Conservation (phyloP, 106 monocot genomes). For the Hemerocallis citrina region DNA sequence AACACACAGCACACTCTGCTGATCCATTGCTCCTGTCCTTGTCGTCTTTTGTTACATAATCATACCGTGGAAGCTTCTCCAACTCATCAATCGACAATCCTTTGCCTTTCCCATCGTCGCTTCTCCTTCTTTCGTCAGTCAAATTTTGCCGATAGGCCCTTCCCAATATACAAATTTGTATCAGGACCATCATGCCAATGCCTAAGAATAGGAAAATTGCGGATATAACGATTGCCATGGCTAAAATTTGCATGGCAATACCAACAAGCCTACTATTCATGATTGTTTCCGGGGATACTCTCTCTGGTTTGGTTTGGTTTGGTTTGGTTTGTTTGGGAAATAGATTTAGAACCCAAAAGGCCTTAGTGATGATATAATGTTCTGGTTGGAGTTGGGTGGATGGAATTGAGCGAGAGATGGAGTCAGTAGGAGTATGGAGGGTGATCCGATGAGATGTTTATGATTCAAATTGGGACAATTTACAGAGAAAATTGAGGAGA, state of each 20-base stretch:
- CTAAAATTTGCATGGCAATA: slow-evolving; percentile 25
- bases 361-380: too few species aligned
- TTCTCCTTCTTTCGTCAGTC: neutral
- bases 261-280: slow-evolving; percentile 15
- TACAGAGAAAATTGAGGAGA: too few species aligned
- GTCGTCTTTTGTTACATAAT: too few species aligned
- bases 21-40: slow-evolving; percentile 2
- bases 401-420: too few species aligned
- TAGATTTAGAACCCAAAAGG: too few species aligned
- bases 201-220: slow-evolving; percentile 22
- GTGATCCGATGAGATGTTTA: too few species aligned
- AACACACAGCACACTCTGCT: slow-evolving; percentile 36
- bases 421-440: too few species aligned
- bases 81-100: slow-evolving; percentile 44
- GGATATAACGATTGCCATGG: slow-evolving; percentile 17
- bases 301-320: too few species aligned
- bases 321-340: too few species aligned
- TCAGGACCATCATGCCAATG: slow-evolving; percentile 16
- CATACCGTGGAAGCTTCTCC: slow-evolving; percentile 36
- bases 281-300: too few species aligned
- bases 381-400: too few species aligned
- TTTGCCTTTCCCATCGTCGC: neutral
- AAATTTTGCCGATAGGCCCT: slow-evolving; percentile 18
- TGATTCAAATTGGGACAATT: too few species aligned
- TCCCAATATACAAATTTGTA: slow-evolving; percentile 27